Percentiles rank a stretch among this genome's conserved stretches.
These are phyloP conservation scores for Penicillium arizonense DNA, from an alignment of 495 filamentous ascomycete species.

Conservation along the genomic window DNA sequence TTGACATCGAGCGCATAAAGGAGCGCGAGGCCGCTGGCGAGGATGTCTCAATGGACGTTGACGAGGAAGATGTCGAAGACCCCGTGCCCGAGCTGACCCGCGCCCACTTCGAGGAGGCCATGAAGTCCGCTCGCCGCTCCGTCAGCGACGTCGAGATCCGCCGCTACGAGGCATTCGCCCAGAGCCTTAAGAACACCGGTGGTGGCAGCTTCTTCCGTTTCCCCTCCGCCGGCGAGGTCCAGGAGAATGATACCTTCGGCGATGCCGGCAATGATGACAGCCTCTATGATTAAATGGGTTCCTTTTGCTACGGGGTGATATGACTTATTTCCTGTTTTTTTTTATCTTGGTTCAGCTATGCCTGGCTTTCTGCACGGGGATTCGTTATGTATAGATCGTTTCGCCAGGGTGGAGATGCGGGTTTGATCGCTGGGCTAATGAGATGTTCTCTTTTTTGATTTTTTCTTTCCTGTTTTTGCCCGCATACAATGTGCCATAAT, in stretches of 20 bases:
- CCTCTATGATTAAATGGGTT: constrained; percentile 64
- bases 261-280: constrained; percentile 85
- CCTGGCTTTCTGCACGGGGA: constrained; percentile 13
- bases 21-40: constrained; percentile 83
- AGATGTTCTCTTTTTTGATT: constrained; percentile 9
- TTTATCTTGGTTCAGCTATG: constrained; percentile 15
- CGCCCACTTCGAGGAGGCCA: constrained; percentile 97
- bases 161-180: constrained; percentile 96
- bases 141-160: constrained; percentile 96
- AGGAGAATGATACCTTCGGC: constrained; percentile 66
- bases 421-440: constrained; percentile 9
- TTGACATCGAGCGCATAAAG: constrained; percentile 86
- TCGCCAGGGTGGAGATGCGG: constrained; percentile 13
- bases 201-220: constrained; percentile 97
- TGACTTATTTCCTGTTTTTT: constrained; percentile 14
- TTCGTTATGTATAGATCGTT: constrained; percentile 22
- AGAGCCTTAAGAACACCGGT: constrained; percentile 97
- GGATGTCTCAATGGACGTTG: constrained; percentile 73
- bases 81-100: constrained; percentile 95
- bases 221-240: constrained; percentile 68
- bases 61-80: constrained; percentile 79
- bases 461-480: constrained; percentile 12
- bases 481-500: constrained; percentile 33
- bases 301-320: constrained; percentile 8
- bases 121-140: constrained; percentile 87